phyloP scores from a whole-genome alignment of 768 basidiomycete genomes.

The Macrolepiota fuliginosa region DNA sequence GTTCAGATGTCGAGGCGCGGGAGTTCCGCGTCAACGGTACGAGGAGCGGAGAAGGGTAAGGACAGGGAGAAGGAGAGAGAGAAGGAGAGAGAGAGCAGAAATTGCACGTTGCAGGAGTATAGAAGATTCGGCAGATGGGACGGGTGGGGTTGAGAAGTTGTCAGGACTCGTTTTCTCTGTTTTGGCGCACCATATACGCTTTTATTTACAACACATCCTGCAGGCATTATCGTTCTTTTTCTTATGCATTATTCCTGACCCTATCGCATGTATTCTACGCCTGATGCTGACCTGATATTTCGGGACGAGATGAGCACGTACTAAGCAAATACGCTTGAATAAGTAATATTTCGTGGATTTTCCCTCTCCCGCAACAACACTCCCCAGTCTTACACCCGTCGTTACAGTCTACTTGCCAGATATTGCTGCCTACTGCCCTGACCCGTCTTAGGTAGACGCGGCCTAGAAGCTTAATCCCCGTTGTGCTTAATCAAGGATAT shows the following conservation, averaged over 20 bases:
- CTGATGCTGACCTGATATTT: too few relatives aligned
- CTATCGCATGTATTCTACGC: too few relatives aligned
- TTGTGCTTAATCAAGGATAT: background rate
- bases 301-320: too few relatives aligned
- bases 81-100: constrained; percentile 57
- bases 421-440: too few relatives aligned
- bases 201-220: background rate
- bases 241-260: too few relatives aligned
- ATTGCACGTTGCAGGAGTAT: constrained; percentile 74
- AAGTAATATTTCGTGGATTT: too few relatives aligned
- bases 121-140: constrained; percentile 86
- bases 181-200: background rate
- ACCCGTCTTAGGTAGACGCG: too few relatives aligned
- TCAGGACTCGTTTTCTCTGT: too few relatives aligned
- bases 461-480: too few relatives aligned
- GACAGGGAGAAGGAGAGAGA: constrained; percentile 49
- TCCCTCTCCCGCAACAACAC: too few relatives aligned
- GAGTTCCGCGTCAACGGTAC: constrained; percentile 52
- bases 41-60: constrained; percentile 56
- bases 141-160: constrained; percentile 61
- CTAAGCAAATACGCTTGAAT: too few relatives aligned
- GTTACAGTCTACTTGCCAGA: background rate
- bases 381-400: too few relatives aligned
- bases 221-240: background rate
- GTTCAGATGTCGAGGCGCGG: constrained; percentile 31